Evolutionary conservation across 192 early-diverging fungal genomes (phyloP).

Genomic region (Podila horticola): DNA sequence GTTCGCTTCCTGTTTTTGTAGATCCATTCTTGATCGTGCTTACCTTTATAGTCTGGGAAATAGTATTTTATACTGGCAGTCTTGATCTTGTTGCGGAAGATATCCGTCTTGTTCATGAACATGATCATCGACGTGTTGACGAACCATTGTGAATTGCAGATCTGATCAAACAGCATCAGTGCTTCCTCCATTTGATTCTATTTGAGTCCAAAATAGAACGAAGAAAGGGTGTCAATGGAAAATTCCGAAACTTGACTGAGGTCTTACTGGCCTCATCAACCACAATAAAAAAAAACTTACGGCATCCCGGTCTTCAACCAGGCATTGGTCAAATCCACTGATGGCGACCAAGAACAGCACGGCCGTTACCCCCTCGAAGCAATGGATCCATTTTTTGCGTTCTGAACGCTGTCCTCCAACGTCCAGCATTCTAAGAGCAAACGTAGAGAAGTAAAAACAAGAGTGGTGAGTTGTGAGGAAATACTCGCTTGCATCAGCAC

Average conservation of each 20-base stretch:
- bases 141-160: conserved; percentile 72
- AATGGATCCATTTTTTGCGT: conserved; percentile 65
- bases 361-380: conserved; percentile 67
- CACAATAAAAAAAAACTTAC: conserved; percentile 27
- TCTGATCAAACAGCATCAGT: conserved; percentile 67
- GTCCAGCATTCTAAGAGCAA: conserved; percentile 64
- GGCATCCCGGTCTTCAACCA: conserved; percentile 61
- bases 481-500: too few relatives aligned
- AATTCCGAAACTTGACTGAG: not conserved
- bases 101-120: conserved; percentile 72
- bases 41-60: conserved; percentile 68
- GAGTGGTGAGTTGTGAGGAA: not conserved
- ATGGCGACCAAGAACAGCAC: conserved; percentile 71
- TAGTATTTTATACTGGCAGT: conserved; percentile 56
- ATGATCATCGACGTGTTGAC: conserved; percentile 68
- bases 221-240: not conserved
- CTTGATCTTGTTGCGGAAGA: conserved; percentile 63
- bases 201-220: conserved; percentile 6
- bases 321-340: conserved; percentile 67
- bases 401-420: conserved; percentile 69
- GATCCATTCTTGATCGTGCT: not conserved
- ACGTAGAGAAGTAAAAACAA: not conserved
- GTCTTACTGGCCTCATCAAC: not conserved
- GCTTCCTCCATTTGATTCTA: conserved; percentile 71
- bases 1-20: not conserved